A percentile compares a stretch with the other conserved stretches of the same genome.
phyloP scores from a whole-genome alignment of 208 protist genomes.

The Leptomonas pyrrhocoris region DNA sequence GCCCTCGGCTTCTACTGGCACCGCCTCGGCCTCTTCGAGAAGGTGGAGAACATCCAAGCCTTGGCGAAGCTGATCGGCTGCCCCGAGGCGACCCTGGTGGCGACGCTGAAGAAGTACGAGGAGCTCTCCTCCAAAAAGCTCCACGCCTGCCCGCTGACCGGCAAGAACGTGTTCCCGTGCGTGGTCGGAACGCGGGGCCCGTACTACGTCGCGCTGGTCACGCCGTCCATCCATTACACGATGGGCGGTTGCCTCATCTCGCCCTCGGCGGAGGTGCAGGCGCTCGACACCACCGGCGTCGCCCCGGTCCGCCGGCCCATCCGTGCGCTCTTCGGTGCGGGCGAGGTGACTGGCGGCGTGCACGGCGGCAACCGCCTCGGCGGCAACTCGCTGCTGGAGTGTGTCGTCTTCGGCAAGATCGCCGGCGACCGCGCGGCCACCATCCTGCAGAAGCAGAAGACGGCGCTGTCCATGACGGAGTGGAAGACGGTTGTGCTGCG shows the following conservation, averaged over 20 bases:
- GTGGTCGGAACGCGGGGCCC: conserved; percentile 60
- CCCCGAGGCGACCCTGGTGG: conserved; percentile 30
- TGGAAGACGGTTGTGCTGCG: conserved; percentile 50
- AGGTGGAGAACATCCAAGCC: conserved; percentile 50
- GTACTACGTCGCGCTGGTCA: conserved; percentile 89
- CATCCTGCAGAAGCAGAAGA: conserved; percentile 60
- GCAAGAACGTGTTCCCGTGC: conserved; percentile 86
- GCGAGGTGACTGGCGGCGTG: conserved; percentile 96
- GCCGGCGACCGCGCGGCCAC: conserved; percentile 79
- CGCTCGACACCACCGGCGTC: conserved; percentile 29
- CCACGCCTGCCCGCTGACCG: conserved; percentile 54
- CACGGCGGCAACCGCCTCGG: conserved; percentile 97
- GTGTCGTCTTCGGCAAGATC: conserved; percentile 69
- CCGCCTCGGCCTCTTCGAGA: conserved; percentile 74
- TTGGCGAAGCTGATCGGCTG: conserved; percentile 80
- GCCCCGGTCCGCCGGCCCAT: conserved; percentile 70
- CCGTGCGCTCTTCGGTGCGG: conserved; percentile 92
- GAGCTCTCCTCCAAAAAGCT: conserved; percentile 35
- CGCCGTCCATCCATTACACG: conserved; percentile 96
- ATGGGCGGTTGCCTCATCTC: conserved; percentile 96
- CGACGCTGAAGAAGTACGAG: conserved; percentile 72
- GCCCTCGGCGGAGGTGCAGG: conserved; percentile 80
- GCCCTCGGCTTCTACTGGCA: conserved; percentile 85
- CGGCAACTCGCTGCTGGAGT: conserved; percentile 96
- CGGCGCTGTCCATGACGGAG: conserved; percentile 46